Evolutionary conservation across 2,329 filamentous ascomycete genomes (phyloP).

Genomic region (Aphanoascus verrucosus): DNA sequence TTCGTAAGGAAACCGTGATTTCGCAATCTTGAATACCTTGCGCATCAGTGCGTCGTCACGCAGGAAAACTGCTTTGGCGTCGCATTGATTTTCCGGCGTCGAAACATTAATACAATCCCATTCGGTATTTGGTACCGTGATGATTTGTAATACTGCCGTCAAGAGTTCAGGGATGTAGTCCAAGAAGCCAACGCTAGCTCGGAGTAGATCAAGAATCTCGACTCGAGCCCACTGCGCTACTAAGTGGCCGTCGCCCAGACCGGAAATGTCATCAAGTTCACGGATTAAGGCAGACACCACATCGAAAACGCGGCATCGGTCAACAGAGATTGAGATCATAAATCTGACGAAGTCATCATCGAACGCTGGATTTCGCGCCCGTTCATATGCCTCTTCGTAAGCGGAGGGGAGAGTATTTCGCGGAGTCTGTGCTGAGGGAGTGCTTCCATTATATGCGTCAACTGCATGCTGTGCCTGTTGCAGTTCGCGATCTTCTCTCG

Average conservation of each 20-base stretch:
- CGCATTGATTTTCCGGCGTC: slow-evolving; percentile 19
- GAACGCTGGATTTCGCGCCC: slow-evolving; percentile 30
- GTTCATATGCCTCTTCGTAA: slow-evolving; percentile 41
- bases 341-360: slow-evolving; percentile 40
- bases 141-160: slow-evolving; percentile 52
- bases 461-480: slow-evolving; percentile 34
- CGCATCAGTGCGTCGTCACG: slow-evolving; percentile 48
- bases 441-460: slow-evolving; percentile 32
- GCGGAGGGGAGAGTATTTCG: slow-evolving; percentile 29
- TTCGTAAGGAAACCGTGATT: slow-evolving; percentile 76
- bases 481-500: slow-evolving; percentile 45
- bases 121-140: slow-evolving; percentile 38
- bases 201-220: slow-evolving; percentile 59
- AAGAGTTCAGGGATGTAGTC: slow-evolving; percentile 65
- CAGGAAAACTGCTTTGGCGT: slow-evolving; percentile 44
- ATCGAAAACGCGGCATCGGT: slow-evolving; percentile 40
- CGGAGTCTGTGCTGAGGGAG: slow-evolving; percentile 23
- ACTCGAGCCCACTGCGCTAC: slow-evolving; percentile 54
- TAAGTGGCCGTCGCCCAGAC: slow-evolving; percentile 39
- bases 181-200: slow-evolving; percentile 54
- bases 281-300: slow-evolving; percentile 37
- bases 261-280: slow-evolving; percentile 40
- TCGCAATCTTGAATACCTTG: slow-evolving; percentile 54
- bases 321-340: slow-evolving; percentile 39
- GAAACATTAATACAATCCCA: slow-evolving; percentile 17